Evolutionary conservation across 108 stramenopile species (phyloP), one percentile per base, ranked within the genome.

Genomic region (Skeletonema tropicum): DNA sequence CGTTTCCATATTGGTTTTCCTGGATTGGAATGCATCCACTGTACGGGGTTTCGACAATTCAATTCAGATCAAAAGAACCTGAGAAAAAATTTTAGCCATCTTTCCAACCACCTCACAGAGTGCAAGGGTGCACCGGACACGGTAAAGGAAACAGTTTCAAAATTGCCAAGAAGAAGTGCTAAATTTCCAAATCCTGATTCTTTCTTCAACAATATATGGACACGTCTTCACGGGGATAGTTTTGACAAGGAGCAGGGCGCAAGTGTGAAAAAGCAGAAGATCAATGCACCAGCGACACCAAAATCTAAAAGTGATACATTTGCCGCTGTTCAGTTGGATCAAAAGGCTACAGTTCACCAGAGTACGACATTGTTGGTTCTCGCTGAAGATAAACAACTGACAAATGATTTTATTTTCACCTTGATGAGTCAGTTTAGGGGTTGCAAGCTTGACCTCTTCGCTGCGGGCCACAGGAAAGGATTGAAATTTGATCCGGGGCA

Each of bases 21-120:
- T 55, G 52, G 52, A 7, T 23, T 55, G 52, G 52, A 55, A 55
- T 55, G 52, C 25, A 55, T 21, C 7, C 52, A 55, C 52, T 55
- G 52, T 8, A 2, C 23, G 2, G 52, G 52, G 25, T 23, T 8
- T 10, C 4, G 23, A 4, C 5, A 23, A 23, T 55, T 55, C 7
- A 25, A 23, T 55, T 10, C 23, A 4, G n/a, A 23, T 23, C 6
- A 23, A 1, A 5, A 55, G 3, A n/a, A 7, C 10, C 23, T 23
- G 8, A 23, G 21, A 23, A 21, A 25, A 2, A 55, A 55, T 55
- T 55, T 25, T 9, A 10, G 9, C 2, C 52, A 55, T 2, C 52
- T 55, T 10, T 9, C 9, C 21, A 55, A 2, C 9, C 52, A 55
- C 52, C 52, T 55, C 21, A 25, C 23, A 8, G 52, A 55, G 23